Conservation (phyloP, 2,329 filamentous ascomycete genomes). For the Rosellinia necatrix region DNA sequence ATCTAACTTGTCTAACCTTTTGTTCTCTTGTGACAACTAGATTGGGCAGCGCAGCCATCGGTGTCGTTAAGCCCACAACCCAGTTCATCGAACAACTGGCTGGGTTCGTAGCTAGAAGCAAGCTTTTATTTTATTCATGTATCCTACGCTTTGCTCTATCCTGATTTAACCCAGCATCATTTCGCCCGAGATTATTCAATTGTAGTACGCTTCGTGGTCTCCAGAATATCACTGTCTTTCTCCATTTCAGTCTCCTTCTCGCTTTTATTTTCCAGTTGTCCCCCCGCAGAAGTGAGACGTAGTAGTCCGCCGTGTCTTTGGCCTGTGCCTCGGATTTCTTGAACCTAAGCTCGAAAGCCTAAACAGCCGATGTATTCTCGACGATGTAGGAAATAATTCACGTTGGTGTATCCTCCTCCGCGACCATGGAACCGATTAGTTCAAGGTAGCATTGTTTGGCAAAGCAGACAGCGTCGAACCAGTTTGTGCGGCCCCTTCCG, state of each 20-base stretch:
- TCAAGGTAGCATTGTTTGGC: neutral
- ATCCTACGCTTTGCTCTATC: no score
- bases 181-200: no score
- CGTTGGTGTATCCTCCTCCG: neutral
- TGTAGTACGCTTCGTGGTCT: no score
- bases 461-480: neutral
- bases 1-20: no score
- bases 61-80: no score
- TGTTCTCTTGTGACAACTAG: no score
- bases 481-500: neutral
- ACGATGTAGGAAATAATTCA: neutral
- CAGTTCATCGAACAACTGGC: no score
- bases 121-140: no score
- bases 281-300: neutral
- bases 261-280: no score
- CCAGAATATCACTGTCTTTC: neutral
- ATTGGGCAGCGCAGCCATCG: no score
- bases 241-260: neutral
- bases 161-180: no score
- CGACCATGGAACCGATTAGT: neutral
- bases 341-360: neutral
- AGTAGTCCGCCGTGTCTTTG: neutral
- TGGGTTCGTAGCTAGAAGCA: no score
- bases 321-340: constrained; percentile 1
- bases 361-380: neutral